Evolutionary conservation across 768 basidiomycete species (phyloP).

Genomic region (Tylopilus sp.): DNA sequence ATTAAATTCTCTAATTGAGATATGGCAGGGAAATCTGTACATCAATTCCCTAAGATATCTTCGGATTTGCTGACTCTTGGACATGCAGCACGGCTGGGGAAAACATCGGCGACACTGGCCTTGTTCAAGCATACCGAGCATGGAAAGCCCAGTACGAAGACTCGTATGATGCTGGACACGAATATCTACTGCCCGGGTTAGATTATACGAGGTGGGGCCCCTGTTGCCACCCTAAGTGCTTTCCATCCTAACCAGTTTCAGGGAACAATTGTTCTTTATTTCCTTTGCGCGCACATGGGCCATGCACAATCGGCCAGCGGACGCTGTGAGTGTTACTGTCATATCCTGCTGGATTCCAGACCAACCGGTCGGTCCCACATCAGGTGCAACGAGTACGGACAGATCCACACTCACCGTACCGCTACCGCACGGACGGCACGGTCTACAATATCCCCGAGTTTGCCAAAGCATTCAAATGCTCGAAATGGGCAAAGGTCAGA

Average conservation of each 20-base stretch:
- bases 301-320: conserved; percentile 71
- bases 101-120: conserved; percentile 83
- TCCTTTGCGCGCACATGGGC: conserved; percentile 90
- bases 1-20: background rate
- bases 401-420: conserved; percentile 84
- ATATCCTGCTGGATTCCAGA: background rate
- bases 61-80: conserved; percentile 8
- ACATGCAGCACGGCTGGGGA: conserved; percentile 77
- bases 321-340: conserved; percentile 50
- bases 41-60: conserved; percentile 18
- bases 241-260: conserved; percentile 23
- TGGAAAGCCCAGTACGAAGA: conserved; percentile 77
- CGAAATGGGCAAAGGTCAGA: conserved; percentile 66
- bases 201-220: conserved; percentile 58
- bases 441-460: conserved; percentile 86
- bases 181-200: conserved; percentile 81
- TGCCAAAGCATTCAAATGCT: conserved; percentile 82
- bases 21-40: conserved; percentile 69
- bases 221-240: too few relatives aligned
- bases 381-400: conserved; percentile 78
- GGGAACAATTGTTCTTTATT: conserved; percentile 94
- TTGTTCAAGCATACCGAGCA: conserved; percentile 85
- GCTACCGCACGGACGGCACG: conserved; percentile 82
- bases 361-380: background rate
- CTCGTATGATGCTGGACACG: conserved; percentile 55